Evolutionary conservation across 2,329 filamentous ascomycete species (phyloP).

Genomic region (Nectriaceae sp.): DNA sequence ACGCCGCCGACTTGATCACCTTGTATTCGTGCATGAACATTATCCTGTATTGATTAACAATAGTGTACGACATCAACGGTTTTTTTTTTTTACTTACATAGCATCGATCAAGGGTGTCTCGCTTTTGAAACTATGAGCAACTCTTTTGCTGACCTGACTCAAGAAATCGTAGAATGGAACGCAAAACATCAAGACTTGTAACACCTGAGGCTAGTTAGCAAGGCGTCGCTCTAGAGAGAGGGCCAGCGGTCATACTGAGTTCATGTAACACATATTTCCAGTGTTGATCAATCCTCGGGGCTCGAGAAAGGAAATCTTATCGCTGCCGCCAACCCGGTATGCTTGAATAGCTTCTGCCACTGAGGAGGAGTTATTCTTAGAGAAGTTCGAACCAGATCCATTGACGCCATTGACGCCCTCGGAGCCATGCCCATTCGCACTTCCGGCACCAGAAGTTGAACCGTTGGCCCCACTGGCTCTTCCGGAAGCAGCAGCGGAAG

Average conservation of each 20-base stretch:
- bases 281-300: conserved; percentile 94
- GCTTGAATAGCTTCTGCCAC: conserved; percentile 76
- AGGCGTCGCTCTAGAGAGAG: not conserved
- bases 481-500: conserved; percentile 21
- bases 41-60: conserved; percentile 59
- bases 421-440: conserved; percentile 27
- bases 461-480: conserved; percentile 29
- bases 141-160: conserved; percentile 80
- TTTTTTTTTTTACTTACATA: conserved; percentile 64
- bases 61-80: not conserved
- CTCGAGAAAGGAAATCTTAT: conserved; percentile 81
- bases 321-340: conserved; percentile 66
- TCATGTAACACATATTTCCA: conserved; percentile 99
- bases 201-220: conserved; percentile 62
- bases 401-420: conserved; percentile 16
- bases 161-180: conserved; percentile 93
- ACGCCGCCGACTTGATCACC: conserved; percentile 76
- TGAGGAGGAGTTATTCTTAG: conserved; percentile 54
- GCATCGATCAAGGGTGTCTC: conserved; percentile 92
- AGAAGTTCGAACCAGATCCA: conserved; percentile 37
- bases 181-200: conserved; percentile 94
- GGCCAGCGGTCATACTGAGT: conserved; percentile 71
- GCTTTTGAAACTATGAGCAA: conserved; percentile 89
- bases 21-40: conserved; percentile 95
- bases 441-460: conserved; percentile 13